Base-by-base conservation (phyloP, 1,284 basidiomycete genomes). In the Leccinum subrobustum region DNA sequence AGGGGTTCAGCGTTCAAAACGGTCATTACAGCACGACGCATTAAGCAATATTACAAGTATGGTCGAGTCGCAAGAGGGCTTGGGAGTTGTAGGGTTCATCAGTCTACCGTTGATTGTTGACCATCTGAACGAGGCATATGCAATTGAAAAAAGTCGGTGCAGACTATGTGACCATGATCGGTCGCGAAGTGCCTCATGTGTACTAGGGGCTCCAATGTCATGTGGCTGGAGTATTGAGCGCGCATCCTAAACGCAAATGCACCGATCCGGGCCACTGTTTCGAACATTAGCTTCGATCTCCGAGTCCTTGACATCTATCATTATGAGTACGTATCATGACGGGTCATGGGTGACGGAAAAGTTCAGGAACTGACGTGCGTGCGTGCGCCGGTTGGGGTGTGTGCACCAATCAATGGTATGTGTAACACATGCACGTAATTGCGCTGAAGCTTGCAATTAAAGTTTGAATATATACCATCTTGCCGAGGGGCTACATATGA, bases 91-190 rank as follows among this genome's bases (percentile, higher is more conserved):
- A 9, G 27, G 39, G 8, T 8, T 18, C 18, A 18, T 1, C n/a
- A 11, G 20, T 42, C 37, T 61, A 56, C 63, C 61, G 55, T 68
- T 63, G 12, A 64, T 62, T 42, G 56, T 63, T 5, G 52, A 44
- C 9, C 3, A 8, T 44, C 3, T 44, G 52, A 44, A 64, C 52
- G 11, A 60, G 52, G 29, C 56, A 59, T 4, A 16, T 4, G 23
- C 14, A 23, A 50, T 14, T 8, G 1, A 44, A 20, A 44, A 61
- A 70, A 53, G 6, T 59, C 37, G 58, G 58, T 51, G 60, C 63
- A 60, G 72, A 72, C 67, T 66, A 80, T 1, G 78, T 74, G n/a
- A 73, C 70, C 59, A 75, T 50, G 23, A 78, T 31, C 77, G 77
- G 68, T 79, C n/a, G 14, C n/a, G 39, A 42, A 44, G n/a, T n/a